Evolutionary conservation across 106 monocot species (phyloP).

Genomic region (Agapanthus africanus): DNA sequence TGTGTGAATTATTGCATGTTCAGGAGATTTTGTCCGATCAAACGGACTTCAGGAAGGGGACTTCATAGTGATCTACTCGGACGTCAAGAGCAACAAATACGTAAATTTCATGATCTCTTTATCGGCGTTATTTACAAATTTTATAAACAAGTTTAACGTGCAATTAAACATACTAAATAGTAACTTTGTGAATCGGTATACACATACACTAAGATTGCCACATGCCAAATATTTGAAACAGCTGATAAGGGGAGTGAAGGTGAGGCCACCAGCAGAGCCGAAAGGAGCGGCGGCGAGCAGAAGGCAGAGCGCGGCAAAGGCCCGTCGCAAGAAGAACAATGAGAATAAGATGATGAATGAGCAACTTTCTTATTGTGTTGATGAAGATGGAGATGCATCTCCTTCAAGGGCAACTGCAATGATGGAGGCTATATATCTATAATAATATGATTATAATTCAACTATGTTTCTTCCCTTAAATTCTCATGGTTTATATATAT

Average conservation of each 20-base stretch:
- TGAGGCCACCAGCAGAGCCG: conserved; percentile 5
- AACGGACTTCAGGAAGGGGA: conserved; percentile 29
- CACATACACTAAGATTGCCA: background rate
- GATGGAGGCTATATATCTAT: background rate
- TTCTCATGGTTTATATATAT: background rate
- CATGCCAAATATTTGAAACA: background rate
- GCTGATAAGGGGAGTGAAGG: conserved; percentile 32
- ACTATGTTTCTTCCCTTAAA: too few relatives aligned
- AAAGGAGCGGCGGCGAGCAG: background rate
- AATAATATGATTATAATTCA: background rate
- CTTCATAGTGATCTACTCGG: conserved; percentile 28
- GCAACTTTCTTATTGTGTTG: background rate
- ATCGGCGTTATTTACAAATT: background rate
- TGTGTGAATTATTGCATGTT: too few relatives aligned
- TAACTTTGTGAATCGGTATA: background rate
- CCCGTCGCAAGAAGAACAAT: conserved; percentile 1
- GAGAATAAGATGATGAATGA: background rate
- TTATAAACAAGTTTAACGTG: background rate
- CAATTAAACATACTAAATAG: background rate
- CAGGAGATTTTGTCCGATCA: conserved; percentile 21
- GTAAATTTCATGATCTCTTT: background rate
- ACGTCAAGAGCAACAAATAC: conserved; percentile 20
- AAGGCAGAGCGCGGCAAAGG: conserved; percentile 4
- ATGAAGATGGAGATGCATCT: background rate
- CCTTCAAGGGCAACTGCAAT: background rate